Conservation (phyloP, 768 basidiomycete genomes). For the Psilocybe tampanensis region DNA sequence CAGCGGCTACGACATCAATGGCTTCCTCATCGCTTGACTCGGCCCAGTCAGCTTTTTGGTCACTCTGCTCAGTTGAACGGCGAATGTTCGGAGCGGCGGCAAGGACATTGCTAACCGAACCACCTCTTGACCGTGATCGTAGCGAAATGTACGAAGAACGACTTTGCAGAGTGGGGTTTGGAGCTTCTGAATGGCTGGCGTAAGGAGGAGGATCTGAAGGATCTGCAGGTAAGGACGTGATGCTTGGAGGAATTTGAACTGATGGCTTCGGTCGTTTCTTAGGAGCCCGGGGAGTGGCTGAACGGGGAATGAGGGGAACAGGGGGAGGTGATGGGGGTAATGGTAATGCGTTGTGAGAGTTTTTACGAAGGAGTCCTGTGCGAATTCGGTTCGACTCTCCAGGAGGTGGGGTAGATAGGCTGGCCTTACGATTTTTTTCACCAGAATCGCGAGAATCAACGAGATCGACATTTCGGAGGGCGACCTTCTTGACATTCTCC, state of each 20-base stretch:
- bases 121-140: constrained; percentile 48
- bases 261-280: constrained; percentile 35
- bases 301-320: constrained; percentile 42
- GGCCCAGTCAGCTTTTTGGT: constrained; percentile 68
- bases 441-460: constrained; percentile 39
- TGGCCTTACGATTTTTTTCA: constrained; percentile 51
- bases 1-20: constrained; percentile 80
- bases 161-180: constrained; percentile 37
- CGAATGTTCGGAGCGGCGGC: constrained; percentile 44
- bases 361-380: constrained; percentile 38
- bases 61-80: constrained; percentile 37
- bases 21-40: constrained; percentile 88
- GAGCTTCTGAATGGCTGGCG: constrained; percentile 31
- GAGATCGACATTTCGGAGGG: constrained; percentile 35
- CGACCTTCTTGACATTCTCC: constrained; percentile 62
- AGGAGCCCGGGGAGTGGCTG: constrained; percentile 39
- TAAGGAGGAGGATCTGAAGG: constrained; percentile 74
- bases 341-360: constrained; percentile 37
- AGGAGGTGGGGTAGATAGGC: constrained; percentile 51
- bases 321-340: constrained; percentile 32
- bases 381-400: constrained; percentile 30
- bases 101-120: constrained; percentile 64
- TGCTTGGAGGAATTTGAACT: constrained; percentile 23
- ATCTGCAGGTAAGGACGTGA: constrained; percentile 26
- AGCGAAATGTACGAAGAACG: constrained; percentile 45